These are phyloP conservation scores for Globisporangium okanoganense DNA, from an alignment of 352 stramenopile species.

Conservation along the genomic window DNA sequence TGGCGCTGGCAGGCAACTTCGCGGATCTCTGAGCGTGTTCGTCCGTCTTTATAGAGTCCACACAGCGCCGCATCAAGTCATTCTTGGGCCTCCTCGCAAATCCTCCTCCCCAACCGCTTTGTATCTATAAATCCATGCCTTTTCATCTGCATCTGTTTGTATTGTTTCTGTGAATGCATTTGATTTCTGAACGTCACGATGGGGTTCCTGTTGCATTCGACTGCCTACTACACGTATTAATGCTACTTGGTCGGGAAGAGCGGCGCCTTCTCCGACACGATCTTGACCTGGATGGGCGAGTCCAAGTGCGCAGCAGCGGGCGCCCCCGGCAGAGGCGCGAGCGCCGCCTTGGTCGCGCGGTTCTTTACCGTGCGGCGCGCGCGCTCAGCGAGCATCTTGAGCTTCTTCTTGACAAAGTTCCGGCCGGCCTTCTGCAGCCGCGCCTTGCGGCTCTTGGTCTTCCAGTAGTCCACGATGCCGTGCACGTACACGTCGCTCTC, in stretches of 20 bases:
- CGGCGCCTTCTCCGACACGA: slow-evolving; percentile 28
- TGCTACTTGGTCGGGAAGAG: slow-evolving; percentile 16
- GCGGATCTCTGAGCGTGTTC: slow-evolving; percentile 22
- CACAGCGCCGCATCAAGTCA: neutral
- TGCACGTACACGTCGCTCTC: slow-evolving; percentile 77
- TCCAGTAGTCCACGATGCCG: slow-evolving; percentile 57
- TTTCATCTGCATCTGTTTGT: neutral
- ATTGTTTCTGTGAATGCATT: neutral
- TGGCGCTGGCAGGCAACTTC: slow-evolving; percentile 34
- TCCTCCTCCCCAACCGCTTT: neutral
- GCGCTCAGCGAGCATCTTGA: slow-evolving; percentile 51
- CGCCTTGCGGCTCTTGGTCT: slow-evolving; percentile 31
- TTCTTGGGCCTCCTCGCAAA: neutral
- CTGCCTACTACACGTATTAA: slow-evolving; percentile 1
- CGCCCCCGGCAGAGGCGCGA: neutral
- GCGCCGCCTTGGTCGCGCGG: slow-evolving; percentile 18
- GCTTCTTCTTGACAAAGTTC: slow-evolving; percentile 44
- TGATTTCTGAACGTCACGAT: neutral
- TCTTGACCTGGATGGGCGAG: slow-evolving; percentile 30
- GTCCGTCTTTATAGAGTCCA: neutral
- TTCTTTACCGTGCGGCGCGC: slow-evolving; percentile 40
- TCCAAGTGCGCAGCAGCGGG: slow-evolving; percentile 12
- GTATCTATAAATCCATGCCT: slow-evolving; percentile 3
- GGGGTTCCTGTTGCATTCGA: neutral
- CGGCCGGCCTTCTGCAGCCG: slow-evolving; percentile 27